Percentiles rank a stretch among this genome's conserved stretches.
These are phyloP conservation scores for Serendipita sp. DNA, from an alignment of 768 basidiomycete genomes.

Conservation along the genomic window DNA sequence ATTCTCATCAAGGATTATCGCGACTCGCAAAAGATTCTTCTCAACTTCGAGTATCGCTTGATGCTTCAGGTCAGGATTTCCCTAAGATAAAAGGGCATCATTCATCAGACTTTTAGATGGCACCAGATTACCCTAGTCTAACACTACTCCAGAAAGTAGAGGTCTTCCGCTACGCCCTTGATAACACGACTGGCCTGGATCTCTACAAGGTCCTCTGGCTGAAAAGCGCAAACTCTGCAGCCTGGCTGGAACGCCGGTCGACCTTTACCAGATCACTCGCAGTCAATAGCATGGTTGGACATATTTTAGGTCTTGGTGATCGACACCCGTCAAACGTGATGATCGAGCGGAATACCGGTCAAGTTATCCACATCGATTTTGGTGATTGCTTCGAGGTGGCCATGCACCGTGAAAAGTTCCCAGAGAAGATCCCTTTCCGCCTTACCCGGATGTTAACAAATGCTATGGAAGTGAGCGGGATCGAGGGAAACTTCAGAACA, in stretches of 20 bases:
- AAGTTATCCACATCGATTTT: constrained; percentile 92
- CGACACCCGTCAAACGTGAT: constrained; percentile 92
- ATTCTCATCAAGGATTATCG: constrained; percentile 92
- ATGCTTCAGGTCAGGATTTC: constrained; percentile 69
- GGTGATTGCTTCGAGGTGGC: constrained; percentile 98
- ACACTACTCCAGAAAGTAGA: constrained; percentile 94
- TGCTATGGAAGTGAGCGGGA: constrained; percentile 99
- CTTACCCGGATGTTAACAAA: constrained; percentile 96
- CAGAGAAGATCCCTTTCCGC: constrained; percentile 96
- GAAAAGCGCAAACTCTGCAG: constrained; percentile 86
- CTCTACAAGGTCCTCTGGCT: constrained; percentile 94
- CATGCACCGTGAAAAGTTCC: constrained; percentile 97
- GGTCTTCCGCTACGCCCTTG: constrained; percentile 95
- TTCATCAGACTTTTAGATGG: constrained; percentile 53
- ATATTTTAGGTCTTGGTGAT: constrained; percentile 94
- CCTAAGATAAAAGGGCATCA: not conserved
- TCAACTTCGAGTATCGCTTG: constrained; percentile 96
- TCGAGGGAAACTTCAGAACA: constrained; percentile 90
- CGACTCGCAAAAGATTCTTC: constrained; percentile 85
- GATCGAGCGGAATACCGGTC: constrained; percentile 78
- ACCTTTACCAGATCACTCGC: constrained; percentile 92
- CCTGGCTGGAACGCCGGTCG: constrained; percentile 92
- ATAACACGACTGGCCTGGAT: constrained; percentile 97
- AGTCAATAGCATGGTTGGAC: constrained; percentile 96
- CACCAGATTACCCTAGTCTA: constrained; percentile 92